Conservation (phyloP, 2,329 filamentous ascomycete species). For the Penicillium hordei region DNA sequence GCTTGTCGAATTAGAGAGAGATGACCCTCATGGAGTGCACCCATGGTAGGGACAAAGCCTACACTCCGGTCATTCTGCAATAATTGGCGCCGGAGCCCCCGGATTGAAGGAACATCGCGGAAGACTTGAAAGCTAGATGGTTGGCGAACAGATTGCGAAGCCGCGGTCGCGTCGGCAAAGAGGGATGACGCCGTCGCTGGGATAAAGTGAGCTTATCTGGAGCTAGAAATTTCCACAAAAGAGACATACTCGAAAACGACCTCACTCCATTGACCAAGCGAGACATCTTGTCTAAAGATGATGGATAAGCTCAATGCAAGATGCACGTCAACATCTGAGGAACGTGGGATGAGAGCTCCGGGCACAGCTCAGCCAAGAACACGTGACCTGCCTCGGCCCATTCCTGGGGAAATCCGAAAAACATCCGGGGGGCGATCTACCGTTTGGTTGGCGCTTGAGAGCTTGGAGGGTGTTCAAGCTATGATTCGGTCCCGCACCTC, state of each 20-base stretch:
- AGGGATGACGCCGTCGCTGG: slow-evolving; percentile 26
- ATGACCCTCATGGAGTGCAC: slow-evolving; percentile 90
- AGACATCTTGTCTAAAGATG: slow-evolving; percentile 28
- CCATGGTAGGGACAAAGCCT: slow-evolving; percentile 95
- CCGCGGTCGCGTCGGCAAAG: slow-evolving; percentile 23
- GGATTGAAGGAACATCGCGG: slow-evolving; percentile 70
- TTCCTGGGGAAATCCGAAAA: slow-evolving; percentile 27
- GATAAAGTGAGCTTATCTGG: slow-evolving; percentile 17
- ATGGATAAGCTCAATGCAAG: neutral
- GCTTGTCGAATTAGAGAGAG: slow-evolving; percentile 81
- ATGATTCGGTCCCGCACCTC: slow-evolving; percentile 11
- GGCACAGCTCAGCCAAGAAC: neutral
- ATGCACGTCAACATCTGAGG: neutral
- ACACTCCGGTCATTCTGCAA: slow-evolving; percentile 68
- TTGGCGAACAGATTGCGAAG: slow-evolving; percentile 19
- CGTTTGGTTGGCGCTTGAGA: slow-evolving; percentile 25
- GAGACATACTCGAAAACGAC: slow-evolving; percentile 31
- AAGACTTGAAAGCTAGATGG: slow-evolving; percentile 56
- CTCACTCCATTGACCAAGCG: slow-evolving; percentile 27
- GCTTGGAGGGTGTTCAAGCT: slow-evolving; percentile 16
- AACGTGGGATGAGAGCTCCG: slow-evolving; percentile 9
- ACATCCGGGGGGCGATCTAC: slow-evolving; percentile 24
- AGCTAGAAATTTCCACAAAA: neutral
- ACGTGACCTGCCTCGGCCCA: slow-evolving; percentile 30
- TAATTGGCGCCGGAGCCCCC: slow-evolving; percentile 67